Evolutionary conservation across 352 stramenopile species (phyloP), one percentile per base, ranked within the genome.

Genomic region (Phytophthora hibernalis): DNA sequence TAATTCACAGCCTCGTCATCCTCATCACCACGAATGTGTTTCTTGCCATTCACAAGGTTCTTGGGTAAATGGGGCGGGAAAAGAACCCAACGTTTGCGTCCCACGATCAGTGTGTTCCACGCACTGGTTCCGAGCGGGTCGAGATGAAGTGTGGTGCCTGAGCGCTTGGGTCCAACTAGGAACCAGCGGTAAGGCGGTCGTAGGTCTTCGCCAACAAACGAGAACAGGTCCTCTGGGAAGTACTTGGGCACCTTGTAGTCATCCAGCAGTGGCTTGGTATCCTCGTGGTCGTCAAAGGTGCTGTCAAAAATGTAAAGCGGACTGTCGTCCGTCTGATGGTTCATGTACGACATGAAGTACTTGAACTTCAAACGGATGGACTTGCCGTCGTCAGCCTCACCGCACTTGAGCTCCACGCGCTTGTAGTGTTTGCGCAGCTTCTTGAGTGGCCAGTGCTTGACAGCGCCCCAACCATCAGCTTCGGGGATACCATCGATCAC

Each of bases 271-370:
- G 79, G 76, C 54, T 94, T 93, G 26, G 85, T 94, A 48, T 91
- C 85, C 37, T 80, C 65, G 65, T 95, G 69, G 77, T 91, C 65
- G 77, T 95, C 91, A 68, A 98, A 98, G 2, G 85, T 91, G 70
- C 93, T 96, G 88, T 99, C 97, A 65, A 99, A 99, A n/a, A 99
- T 87, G 77, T 99, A 99, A 24, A 99, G 66, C 31, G 96, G 97
- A 37, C 88, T 91, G 61, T 98, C 89, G 65, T 97, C 92, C 15
- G 76, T 92, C 59, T 95, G 87, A 5, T 70, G 72, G 38, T 83
- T 83, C 44, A 92, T 54, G 65, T 95, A 93, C 68, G 77, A 80
- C 49, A 82, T 72, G 38, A 95, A 95, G 65, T 93, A 79, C 74
- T 93, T 95, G 54, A 92, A 84, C 61, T 93, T 91, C 76, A 95